Evolutionary conservation across 345 rosid genomes (phyloP).

Genomic region (Acer yangbiense): DNA sequence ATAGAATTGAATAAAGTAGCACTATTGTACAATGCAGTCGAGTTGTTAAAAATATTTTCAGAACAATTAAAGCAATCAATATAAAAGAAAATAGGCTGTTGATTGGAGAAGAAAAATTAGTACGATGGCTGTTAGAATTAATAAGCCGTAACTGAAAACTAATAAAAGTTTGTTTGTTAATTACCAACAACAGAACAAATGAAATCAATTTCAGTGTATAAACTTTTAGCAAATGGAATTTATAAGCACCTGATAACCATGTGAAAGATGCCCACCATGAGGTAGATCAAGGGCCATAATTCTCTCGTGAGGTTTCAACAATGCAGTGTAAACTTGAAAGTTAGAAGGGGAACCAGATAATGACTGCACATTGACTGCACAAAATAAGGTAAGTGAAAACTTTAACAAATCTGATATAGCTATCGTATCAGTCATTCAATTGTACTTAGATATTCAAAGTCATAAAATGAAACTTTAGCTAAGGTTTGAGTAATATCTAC

Average conservation of each 20-base stretch:
- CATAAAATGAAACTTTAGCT: neutral
- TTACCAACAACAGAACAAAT: slow-evolving; percentile 8
- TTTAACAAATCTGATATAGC: slow-evolving; percentile 3
- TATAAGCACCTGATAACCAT: slow-evolving; percentile 86
- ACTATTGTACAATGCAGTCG: neutral
- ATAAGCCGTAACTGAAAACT: neutral
- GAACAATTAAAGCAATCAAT: neutral
- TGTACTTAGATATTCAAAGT: neutral
- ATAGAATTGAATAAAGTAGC: neutral
- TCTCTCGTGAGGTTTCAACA: slow-evolving; percentile 91
- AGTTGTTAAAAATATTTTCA: neutral
- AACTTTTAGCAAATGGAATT: neutral
- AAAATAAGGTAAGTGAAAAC: slow-evolving; percentile 20
- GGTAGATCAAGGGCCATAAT: slow-evolving; percentile 98
- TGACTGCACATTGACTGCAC: slow-evolving; percentile 90
- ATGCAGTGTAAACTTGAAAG: slow-evolving; percentile 90
- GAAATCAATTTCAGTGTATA: neutral
- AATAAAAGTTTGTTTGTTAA: neutral
- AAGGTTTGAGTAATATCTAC: neutral
- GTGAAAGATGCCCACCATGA: slow-evolving; percentile 99
- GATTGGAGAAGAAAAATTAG: neutral
- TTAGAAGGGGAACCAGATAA: slow-evolving; percentile 96
- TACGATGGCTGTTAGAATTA: neutral
- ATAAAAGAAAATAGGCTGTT: neutral
- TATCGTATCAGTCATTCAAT: neutral